A percentile compares a stretch with the other conserved stretches of the same genome.
Conservation (phyloP, 176 grass and related monocot species). For the Coix lacrymajobi region DNA sequence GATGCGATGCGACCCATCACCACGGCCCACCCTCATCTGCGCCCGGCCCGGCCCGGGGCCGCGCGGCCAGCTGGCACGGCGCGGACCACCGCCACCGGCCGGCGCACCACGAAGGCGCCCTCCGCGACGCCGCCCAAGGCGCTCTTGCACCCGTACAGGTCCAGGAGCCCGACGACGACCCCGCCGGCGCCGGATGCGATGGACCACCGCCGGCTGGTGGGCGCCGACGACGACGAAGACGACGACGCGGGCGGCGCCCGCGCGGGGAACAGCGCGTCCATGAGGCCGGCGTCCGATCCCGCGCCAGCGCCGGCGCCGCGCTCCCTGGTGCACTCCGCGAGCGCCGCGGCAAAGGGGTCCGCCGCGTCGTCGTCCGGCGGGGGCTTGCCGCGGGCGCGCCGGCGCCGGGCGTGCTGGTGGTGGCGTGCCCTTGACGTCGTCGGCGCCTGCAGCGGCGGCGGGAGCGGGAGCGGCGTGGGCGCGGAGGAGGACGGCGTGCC, state of each 20-base stretch:
- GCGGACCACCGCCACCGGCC: slow-evolving; percentile 24
- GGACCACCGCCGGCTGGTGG: slow-evolving; percentile 10
- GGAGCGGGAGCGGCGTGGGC: slow-evolving; percentile 25
- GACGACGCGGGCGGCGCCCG: not conserved
- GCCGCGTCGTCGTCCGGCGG: not conserved
- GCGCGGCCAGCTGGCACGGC: not conserved
- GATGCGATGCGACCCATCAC: not conserved
- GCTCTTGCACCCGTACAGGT: slow-evolving; percentile 67
- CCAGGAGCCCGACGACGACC: slow-evolving; percentile 35
- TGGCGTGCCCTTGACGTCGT: not conserved
- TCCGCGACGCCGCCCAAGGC: slow-evolving; percentile 41
- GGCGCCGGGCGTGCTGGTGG: slow-evolving; percentile 6
- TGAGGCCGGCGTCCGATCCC: not conserved
- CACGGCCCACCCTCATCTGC: not conserved
- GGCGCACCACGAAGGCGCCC: slow-evolving; percentile 49
- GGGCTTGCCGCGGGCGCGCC: not conserved
- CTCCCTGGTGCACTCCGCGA: slow-evolving; percentile 48
- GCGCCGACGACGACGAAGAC: too few species aligned
- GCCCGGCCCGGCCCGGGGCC: slow-evolving; percentile 21
- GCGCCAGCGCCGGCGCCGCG: not conserved
- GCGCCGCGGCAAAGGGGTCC: slow-evolving; percentile 48
- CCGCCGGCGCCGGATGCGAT: not conserved
- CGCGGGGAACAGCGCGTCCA: slow-evolving; percentile 28
- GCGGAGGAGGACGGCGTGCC: not conserved
- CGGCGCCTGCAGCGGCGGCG: slow-evolving; percentile 6